phyloP scores from a whole-genome alignment of 73 alveolate species.

The Paramecium pentaurelia region DNA sequence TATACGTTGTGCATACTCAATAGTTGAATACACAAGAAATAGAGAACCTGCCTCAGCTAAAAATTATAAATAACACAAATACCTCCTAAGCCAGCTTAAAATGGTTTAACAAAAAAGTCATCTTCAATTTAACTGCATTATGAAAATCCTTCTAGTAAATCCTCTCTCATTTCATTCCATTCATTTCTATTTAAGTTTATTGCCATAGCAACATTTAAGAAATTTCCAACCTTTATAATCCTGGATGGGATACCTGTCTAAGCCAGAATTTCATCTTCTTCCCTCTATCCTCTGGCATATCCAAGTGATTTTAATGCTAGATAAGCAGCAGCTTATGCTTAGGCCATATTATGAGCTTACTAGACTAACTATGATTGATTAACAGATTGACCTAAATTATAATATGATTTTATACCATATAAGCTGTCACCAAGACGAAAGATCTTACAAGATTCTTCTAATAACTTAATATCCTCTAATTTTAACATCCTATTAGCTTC shows the following conservation, averaged over 20 bases:
- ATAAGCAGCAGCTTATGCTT: conserved; percentile 34
- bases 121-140: background rate
- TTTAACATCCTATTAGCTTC: conserved; percentile 28
- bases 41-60: conserved; percentile 61
- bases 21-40: background rate
- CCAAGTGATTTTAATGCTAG: conserved; percentile 19
- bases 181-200: background rate
- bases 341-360: conserved; percentile 44
- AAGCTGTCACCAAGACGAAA: background rate
- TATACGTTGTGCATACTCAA: conserved; percentile 34
- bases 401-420: background rate
- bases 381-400: conserved; percentile 1
- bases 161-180: conserved; percentile 50
- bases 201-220: conserved; percentile 44
- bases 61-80: background rate
- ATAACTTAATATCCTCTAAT: background rate
- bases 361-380: conserved; percentile 27
- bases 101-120: conserved; percentile 45
- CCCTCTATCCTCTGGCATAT: conserved; percentile 2
- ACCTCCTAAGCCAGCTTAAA: conserved; percentile 41
- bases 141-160: conserved; percentile 12
- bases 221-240: conserved; percentile 44
- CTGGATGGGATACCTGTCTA: conserved; percentile 50
- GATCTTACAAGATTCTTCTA: conserved; percentile 18
- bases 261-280: conserved; percentile 46